Evolutionary conservation across 2,329 filamentous ascomycete species (phyloP).

Genomic region (Hypoxylon sp.): DNA sequence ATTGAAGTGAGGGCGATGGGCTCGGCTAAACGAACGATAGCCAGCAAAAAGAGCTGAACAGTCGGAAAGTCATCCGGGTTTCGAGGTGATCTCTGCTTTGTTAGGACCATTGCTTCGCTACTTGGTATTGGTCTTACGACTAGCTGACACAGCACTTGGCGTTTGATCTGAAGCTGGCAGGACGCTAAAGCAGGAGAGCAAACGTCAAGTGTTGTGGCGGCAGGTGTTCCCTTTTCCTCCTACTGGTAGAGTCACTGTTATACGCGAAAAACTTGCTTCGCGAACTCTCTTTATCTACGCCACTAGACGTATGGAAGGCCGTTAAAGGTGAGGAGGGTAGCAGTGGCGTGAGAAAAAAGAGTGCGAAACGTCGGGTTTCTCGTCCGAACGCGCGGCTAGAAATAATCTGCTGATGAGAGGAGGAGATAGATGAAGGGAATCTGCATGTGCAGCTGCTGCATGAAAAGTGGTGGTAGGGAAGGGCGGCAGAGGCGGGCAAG

Average conservation of each 20-base stretch:
- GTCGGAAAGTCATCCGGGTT: conserved; percentile 84
- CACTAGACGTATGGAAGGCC: conserved; percentile 34
- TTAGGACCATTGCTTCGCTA: conserved; percentile 66
- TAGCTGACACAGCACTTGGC: conserved; percentile 58
- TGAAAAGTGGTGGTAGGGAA: conserved; percentile 24
- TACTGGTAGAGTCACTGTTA: conserved; percentile 16
- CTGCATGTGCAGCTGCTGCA: conserved; percentile 34
- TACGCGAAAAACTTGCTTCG: conserved; percentile 27
- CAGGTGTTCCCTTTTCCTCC: conserved; percentile 41
- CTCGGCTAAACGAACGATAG: conserved; percentile 92
- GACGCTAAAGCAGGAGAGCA: conserved; percentile 40
- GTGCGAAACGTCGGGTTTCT: conserved; percentile 17
- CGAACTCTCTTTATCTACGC: conserved; percentile 28
- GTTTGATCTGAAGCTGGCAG: conserved; percentile 39
- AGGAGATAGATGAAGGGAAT: conserved; percentile 24
- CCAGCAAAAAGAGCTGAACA: conserved; percentile 85
- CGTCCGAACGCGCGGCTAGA: conserved; percentile 23
- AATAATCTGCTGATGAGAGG: conserved; percentile 23
- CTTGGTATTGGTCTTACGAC: conserved; percentile 62
- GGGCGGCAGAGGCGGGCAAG: conserved; percentile 31
- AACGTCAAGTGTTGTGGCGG: conserved; percentile 45
- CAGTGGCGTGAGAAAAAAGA: conserved; percentile 19
- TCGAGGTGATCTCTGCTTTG: conserved; percentile 65
- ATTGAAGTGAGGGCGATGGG: conserved; percentile 94
- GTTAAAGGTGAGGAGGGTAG: conserved; percentile 26